Conservation (phyloP, 352 stramenopile genomes). For the Phytophthora agathidicida region DNA sequence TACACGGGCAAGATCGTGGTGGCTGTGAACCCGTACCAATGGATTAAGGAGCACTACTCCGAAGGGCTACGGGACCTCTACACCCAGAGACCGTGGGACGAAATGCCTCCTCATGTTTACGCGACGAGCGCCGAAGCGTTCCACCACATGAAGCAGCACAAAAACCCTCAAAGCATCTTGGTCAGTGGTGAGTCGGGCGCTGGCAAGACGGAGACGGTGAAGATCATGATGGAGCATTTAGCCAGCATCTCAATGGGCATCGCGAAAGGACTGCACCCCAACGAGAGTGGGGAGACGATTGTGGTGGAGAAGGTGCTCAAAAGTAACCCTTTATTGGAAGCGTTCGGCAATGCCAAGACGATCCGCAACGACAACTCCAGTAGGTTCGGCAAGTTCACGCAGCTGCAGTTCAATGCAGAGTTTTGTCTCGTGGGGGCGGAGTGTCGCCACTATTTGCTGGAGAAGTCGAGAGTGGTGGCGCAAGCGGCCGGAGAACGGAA, state of each 20-base stretch:
- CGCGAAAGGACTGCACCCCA: conserved; percentile 63
- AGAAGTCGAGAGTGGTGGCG: conserved; percentile 96
- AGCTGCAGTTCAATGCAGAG: conserved; percentile 92
- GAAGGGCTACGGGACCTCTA: conserved; percentile 79
- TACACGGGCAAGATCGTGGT: conserved; percentile 98
- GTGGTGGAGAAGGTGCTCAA: conserved; percentile 91
- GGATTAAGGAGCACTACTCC: conserved; percentile 88
- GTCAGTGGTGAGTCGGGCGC: conserved; percentile 94
- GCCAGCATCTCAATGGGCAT: conserved; percentile 81
- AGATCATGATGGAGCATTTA: conserved; percentile 97
- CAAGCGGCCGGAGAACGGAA: conserved; percentile 94
- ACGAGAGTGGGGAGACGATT: conserved; percentile 67
- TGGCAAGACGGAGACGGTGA: conserved; percentile 96
- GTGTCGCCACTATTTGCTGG: conserved; percentile 95
- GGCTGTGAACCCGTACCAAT: conserved; percentile 96
- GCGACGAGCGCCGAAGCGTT: conserved; percentile 88
- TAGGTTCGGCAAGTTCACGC: conserved; percentile 96
- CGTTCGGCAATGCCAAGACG: conserved; percentile 93
- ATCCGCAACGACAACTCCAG: conserved; percentile 96
- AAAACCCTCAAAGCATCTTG: conserved; percentile 87
- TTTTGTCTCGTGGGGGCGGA: conserved; percentile 88
- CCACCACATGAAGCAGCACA: conserved; percentile 78
- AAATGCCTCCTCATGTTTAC: conserved; percentile 91
- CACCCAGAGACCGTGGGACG: conserved; percentile 60
- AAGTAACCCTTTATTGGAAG: conserved; percentile 90